phyloP scores from a whole-genome alignment of 306 rosid genomes.

The Cotoneaster glaucophyllus region DNA sequence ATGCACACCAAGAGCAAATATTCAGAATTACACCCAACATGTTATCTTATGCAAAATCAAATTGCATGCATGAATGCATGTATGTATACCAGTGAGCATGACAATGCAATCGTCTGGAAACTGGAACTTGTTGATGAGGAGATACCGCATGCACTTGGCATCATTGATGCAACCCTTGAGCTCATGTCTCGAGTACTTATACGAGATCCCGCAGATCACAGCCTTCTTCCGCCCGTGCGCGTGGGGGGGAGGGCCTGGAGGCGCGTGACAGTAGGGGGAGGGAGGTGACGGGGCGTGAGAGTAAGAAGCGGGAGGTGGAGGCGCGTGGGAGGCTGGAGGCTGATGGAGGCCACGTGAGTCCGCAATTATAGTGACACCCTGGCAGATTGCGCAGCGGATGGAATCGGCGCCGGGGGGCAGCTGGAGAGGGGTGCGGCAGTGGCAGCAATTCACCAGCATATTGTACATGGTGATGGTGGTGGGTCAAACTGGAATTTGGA shows the following conservation, averaged over 20 bases:
- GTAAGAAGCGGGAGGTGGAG: slow-evolving; percentile 18
- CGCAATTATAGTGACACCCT: slow-evolving; percentile 56
- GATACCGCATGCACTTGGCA: slow-evolving; percentile 81
- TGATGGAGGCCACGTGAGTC: slow-evolving; percentile 60
- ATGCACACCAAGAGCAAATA: background rate
- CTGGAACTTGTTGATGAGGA: slow-evolving; percentile 66
- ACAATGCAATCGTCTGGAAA: slow-evolving; percentile 78
- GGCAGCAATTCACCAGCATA: slow-evolving; percentile 76
- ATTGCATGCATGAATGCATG: background rate
- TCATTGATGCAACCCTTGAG: slow-evolving; percentile 94
- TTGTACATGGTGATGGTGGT: slow-evolving; percentile 22
- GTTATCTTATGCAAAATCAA: background rate
- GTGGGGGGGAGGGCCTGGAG: slow-evolving; percentile 55
- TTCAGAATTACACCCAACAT: background rate
- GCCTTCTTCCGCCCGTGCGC: slow-evolving; percentile 85
- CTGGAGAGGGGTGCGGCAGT: slow-evolving; percentile 71
- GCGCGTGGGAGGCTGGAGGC: slow-evolving; percentile 18
- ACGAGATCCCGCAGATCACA: slow-evolving; percentile 82
- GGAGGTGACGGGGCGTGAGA: slow-evolving; percentile 25
- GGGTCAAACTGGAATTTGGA: slow-evolving; percentile 11
- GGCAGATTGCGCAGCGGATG: slow-evolving; percentile 83
- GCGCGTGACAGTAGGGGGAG: slow-evolving; percentile 57
- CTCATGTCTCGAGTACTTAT: slow-evolving; percentile 69
- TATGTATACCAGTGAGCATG: slow-evolving; percentile 78
- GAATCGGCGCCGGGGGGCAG: slow-evolving; percentile 69